phyloP scores from a whole-genome alignment of 192 early-diverging fungal species.

The Backusella westeae region DNA sequence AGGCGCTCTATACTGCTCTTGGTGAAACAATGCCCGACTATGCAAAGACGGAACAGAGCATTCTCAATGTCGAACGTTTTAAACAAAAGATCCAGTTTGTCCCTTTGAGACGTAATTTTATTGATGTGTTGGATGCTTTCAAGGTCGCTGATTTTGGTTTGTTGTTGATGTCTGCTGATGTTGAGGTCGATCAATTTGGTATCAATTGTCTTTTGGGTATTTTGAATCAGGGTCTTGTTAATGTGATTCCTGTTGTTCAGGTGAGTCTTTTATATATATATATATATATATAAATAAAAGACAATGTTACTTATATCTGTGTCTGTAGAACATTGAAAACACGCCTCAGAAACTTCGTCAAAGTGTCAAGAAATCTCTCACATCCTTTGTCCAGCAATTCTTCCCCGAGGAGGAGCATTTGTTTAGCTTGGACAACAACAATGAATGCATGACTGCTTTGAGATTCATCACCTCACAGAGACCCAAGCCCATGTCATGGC shows the following conservation, averaged over 20 bases:
- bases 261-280: conserved; percentile 10
- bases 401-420: conserved; percentile 84
- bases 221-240: conserved; percentile 84
- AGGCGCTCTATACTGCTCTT: conserved; percentile 48
- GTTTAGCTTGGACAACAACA: conserved; percentile 54
- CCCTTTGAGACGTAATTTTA: conserved; percentile 71
- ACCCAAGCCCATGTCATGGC: conserved; percentile 81
- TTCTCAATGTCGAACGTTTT: conserved; percentile 72
- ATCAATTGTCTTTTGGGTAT: conserved; percentile 79
- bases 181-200: conserved; percentile 94
- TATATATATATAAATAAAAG: background rate
- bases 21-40: conserved; percentile 28
- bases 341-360: conserved; percentile 62
- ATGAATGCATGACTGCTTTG: conserved; percentile 64
- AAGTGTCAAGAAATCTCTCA: conserved; percentile 82
- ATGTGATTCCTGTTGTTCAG: conserved; percentile 69
- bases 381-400: conserved; percentile 81
- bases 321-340: conserved; percentile 59
- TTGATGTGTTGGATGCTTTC: conserved; percentile 85
- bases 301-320: background rate
- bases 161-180: conserved; percentile 82
- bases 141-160: conserved; percentile 92
- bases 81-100: conserved; percentile 90
- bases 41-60: background rate
- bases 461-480: conserved; percentile 76